Conservation (phyloP, 2,329 filamentous ascomycete genomes). For the Fusarium decemcellulare region DNA sequence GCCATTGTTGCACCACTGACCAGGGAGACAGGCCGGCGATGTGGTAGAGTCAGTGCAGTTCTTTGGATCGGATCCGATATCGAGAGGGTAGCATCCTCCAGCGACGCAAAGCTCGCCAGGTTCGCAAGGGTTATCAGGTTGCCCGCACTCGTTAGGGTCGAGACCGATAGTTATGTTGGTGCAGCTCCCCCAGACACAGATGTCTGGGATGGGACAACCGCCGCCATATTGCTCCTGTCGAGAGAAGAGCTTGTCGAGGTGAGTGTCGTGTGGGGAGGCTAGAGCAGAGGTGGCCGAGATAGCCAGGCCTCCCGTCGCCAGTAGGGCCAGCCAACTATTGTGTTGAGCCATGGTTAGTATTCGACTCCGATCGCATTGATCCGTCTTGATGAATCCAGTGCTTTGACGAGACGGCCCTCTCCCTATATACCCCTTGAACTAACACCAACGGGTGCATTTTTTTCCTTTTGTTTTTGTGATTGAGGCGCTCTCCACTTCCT, state of each 20-base stretch:
- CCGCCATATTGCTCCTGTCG: constrained; percentile 30
- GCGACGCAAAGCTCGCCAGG: constrained; percentile 37
- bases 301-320: constrained; percentile 4
- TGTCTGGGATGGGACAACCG: constrained; percentile 30
- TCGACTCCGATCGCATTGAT: constrained; percentile 21
- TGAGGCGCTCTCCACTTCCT: too few relatives aligned
- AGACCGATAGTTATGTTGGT: constrained; percentile 36
- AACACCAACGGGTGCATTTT: too few relatives aligned
- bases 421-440: constrained; percentile 24
- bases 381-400: background rate
- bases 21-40: constrained; percentile 13
- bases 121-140: constrained; percentile 24
- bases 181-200: constrained; percentile 36
- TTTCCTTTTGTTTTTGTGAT: too few relatives aligned
- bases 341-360: constrained; percentile 22
- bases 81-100: constrained; percentile 27
- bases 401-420: constrained; percentile 9
- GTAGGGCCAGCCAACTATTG: constrained; percentile 24
- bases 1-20: constrained; percentile 37
- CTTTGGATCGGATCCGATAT: constrained; percentile 9
- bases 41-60: constrained; percentile 13
- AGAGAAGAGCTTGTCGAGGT: background rate
- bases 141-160: constrained; percentile 28
- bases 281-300: background rate
- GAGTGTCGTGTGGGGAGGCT: constrained; percentile 3